phyloP scores from a whole-genome alignment of 2,329 filamentous ascomycete species.

The Aureobasidium subglaciale region DNA sequence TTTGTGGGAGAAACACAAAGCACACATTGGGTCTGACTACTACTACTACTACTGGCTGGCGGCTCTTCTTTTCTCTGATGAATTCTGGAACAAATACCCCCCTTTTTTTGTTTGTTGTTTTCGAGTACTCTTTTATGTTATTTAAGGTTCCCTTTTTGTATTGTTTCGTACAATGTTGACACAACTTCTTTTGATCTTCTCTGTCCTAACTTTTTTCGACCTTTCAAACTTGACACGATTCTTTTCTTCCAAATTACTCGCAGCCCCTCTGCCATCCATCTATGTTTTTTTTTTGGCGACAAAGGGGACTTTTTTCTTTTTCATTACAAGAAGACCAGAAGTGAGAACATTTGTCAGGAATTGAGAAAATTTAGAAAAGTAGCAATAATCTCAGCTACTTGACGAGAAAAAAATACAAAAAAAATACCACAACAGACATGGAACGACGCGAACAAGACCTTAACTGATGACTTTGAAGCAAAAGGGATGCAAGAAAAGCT shows the following conservation, averaged over 20 bases:
- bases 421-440: no score
- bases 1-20: background rate
- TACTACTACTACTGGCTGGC: background rate
- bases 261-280: no score
- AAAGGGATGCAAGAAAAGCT: no score
- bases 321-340: no score
- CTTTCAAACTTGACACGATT: background rate
- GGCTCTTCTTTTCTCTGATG: constrained; percentile 6
- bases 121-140: background rate
- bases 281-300: no score
- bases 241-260: background rate
- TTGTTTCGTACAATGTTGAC: background rate
- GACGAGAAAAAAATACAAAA: no score
- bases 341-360: no score
- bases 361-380: no score
- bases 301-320: no score
- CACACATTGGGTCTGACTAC: background rate
- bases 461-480: no score
- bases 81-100: constrained; percentile 12
- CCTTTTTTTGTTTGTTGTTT: background rate
- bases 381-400: no score
- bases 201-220: background rate
- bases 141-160: background rate
- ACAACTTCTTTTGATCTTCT: background rate
- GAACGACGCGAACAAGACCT: no score